phyloP scores from a whole-genome alignment of 495 filamentous ascomycete genomes.

The Tuber calosporum region DNA sequence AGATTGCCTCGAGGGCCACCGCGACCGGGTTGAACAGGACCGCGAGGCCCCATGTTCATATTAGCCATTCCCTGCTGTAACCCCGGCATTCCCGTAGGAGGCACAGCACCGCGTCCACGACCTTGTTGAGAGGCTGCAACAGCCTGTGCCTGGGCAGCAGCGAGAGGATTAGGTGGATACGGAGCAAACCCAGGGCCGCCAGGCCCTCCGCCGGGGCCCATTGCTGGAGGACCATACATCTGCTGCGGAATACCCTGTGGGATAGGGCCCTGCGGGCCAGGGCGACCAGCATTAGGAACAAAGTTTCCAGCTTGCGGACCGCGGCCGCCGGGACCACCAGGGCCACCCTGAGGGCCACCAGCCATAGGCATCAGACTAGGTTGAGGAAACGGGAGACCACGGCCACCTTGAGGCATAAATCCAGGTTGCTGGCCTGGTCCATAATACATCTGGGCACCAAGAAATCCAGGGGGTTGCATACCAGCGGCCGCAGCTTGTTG shows the following conservation, averaged over 20 bases:
- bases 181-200: constrained; percentile 42
- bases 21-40: constrained; percentile 37
- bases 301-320: constrained; percentile 44
- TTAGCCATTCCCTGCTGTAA: constrained; percentile 32
- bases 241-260: constrained; percentile 47
- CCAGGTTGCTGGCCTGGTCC: constrained; percentile 75
- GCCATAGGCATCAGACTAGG: constrained; percentile 77
- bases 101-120: constrained; percentile 35
- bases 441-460: constrained; percentile 67
- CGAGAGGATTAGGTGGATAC: constrained; percentile 40
- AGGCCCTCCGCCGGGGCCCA: constrained; percentile 35
- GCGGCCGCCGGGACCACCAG: constrained; percentile 50
- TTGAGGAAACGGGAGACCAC: constrained; percentile 83
- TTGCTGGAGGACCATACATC: constrained; percentile 41
- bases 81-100: constrained; percentile 27
- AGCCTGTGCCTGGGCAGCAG: constrained; percentile 32
- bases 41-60: constrained; percentile 40
- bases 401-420: constrained; percentile 61
- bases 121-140: constrained; percentile 26
- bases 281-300: constrained; percentile 54
- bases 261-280: constrained; percentile 48
- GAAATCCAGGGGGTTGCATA: constrained; percentile 48
- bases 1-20: constrained; percentile 29
- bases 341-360: constrained; percentile 67
- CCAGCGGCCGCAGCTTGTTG: constrained; percentile 89